A percentile compares a stretch with the other conserved stretches of the same genome.
Conservation (phyloP, 176 grass and related monocot species). For the Saccharum spontaneum region DNA sequence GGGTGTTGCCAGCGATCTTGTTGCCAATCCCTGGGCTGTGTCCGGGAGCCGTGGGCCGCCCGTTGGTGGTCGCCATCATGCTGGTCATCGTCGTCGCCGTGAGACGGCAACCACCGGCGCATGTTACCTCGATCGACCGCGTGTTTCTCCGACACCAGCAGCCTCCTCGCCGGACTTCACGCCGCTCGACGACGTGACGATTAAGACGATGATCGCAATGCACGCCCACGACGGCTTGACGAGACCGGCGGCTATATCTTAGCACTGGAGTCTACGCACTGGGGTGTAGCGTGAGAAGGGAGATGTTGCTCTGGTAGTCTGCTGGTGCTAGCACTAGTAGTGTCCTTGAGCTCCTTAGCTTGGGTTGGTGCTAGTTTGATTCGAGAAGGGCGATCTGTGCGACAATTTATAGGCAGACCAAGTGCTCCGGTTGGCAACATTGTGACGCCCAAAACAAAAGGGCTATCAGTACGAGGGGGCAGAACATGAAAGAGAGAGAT, state of each 20-base stretch:
- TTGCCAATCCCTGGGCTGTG: conserved; percentile 76
- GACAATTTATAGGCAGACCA: too few relatives aligned
- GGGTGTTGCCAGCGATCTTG: conserved; percentile 40
- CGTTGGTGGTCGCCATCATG: conserved; percentile 37
- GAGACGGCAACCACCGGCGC: neutral
- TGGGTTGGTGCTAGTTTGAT: too few relatives aligned
- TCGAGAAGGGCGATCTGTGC: too few relatives aligned
- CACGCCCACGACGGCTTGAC: conserved; percentile 11
- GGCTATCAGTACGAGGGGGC: neutral
- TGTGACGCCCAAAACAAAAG: neutral
- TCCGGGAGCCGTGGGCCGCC: conserved; percentile 53
- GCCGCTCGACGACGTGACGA: neutral
- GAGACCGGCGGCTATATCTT: conserved; percentile 36
- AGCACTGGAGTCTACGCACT: neutral
- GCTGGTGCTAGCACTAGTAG: neutral
- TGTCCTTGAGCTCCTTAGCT: neutral
- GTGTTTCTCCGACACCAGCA: conserved; percentile 8
- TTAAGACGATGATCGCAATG: conserved; percentile 27
- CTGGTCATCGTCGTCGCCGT: neutral
- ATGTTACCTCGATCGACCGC: neutral
- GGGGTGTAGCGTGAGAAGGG: too few relatives aligned
- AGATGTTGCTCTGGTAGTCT: neutral
- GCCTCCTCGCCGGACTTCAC: neutral
- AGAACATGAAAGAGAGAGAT: neutral
- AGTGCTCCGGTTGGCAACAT: neutral